Evolutionary conservation across 164 flowering plant species (phyloP).

Genomic region (Liriodendron chinense): DNA sequence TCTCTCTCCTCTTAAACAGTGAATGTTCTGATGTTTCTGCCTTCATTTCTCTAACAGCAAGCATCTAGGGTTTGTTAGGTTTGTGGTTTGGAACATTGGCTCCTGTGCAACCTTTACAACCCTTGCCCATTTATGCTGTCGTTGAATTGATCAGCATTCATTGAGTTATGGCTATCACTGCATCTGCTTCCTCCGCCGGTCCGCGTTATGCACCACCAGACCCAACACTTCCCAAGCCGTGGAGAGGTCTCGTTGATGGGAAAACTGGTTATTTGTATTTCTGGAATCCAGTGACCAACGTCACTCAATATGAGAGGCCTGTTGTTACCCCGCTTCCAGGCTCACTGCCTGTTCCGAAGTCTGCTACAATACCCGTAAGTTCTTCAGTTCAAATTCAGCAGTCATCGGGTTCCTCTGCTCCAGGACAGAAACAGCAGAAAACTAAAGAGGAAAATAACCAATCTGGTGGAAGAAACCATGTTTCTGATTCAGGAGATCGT

Average conservation of each 20-base stretch:
- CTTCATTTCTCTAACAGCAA: background rate
- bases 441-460: constrained; percentile 31
- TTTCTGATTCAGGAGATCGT: constrained; percentile 21
- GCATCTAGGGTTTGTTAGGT: background rate
- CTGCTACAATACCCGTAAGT: constrained; percentile 32
- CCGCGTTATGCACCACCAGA: constrained; percentile 82
- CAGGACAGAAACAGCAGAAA: constrained; percentile 28
- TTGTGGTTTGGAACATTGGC: background rate
- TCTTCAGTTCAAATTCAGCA: constrained; percentile 55
- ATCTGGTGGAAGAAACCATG: constrained; percentile 26
- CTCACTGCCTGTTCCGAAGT: constrained; percentile 25
- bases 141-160: background rate
- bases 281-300: constrained; percentile 94
- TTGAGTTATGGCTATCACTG: constrained; percentile 54
- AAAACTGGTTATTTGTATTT: constrained; percentile 81
- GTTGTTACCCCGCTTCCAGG: constrained; percentile 13
- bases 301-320: constrained; percentile 94
- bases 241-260: constrained; percentile 91
- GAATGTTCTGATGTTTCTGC: background rate
- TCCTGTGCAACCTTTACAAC: background rate
- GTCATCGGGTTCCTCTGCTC: constrained; percentile 21
- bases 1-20: background rate
- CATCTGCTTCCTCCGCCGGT: constrained; percentile 36
- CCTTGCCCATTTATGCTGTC: background rate
- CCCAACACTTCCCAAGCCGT: constrained; percentile 92